Evolutionary conservation across 2,329 filamentous ascomycete genomes (phyloP).

Genomic region (Calonectria ilicicola): DNA sequence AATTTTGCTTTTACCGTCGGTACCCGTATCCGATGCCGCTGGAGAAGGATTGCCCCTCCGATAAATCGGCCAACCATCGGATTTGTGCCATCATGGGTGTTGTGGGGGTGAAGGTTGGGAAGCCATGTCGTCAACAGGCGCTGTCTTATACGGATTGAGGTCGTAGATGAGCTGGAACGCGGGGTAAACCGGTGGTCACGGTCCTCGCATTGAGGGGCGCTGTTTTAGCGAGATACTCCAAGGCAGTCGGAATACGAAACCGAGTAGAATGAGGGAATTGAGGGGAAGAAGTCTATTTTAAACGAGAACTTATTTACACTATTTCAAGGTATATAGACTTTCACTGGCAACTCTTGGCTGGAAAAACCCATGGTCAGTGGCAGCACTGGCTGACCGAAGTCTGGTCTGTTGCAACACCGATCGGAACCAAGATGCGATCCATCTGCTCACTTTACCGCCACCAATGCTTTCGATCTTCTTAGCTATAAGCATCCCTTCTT

Average conservation of each 20-base stretch:
- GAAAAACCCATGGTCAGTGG: too few relatives aligned
- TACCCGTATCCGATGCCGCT: constrained; percentile 34
- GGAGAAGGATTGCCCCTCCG: constrained; percentile 15
- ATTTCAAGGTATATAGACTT: too few relatives aligned
- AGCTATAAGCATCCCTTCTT: too few relatives aligned
- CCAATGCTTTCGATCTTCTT: too few relatives aligned
- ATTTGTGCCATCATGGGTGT: not conserved
- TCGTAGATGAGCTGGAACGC: not conserved
- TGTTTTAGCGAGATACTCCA: not conserved
- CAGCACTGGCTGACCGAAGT: too few relatives aligned
- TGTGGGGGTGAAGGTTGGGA: not conserved
- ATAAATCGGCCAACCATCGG: constrained; percentile 1
- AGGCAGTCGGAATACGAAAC: not conserved
- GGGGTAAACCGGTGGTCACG: not conserved
- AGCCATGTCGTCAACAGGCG: not conserved
- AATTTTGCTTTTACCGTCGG: constrained; percentile 15
- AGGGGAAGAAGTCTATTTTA: not conserved
- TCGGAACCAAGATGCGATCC: too few relatives aligned
- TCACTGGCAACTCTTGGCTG: too few relatives aligned
- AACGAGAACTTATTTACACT: too few relatives aligned
- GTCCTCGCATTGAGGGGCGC: not conserved
- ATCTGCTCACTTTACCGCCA: too few relatives aligned
- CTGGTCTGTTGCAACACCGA: too few relatives aligned
- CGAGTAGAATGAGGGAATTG: not conserved
- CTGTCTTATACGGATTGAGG: not conserved